These are phyloP conservation scores for Chionographis japonica DNA, from an alignment of 106 monocot species.

Conservation along the genomic window DNA sequence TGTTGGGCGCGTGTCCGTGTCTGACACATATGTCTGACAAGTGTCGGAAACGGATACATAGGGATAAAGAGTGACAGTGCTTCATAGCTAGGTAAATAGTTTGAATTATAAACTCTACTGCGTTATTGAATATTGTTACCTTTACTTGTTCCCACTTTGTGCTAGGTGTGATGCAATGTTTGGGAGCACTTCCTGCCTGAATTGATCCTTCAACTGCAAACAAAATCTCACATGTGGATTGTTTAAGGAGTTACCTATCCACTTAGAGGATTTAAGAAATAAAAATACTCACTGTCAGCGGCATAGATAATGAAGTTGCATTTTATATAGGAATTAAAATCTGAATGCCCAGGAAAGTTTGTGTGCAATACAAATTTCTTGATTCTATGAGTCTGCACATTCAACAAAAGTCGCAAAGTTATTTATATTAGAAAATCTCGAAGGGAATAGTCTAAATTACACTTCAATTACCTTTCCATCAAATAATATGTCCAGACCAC, in stretches of 20 bases:
- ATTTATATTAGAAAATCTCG: background rate
- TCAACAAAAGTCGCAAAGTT: conserved; percentile 1
- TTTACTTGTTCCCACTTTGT: conserved; percentile 99
- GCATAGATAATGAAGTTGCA: conserved; percentile 96
- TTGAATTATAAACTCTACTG: background rate
- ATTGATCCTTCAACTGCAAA: conserved; percentile 54
- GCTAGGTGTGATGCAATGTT: conserved; percentile 59
- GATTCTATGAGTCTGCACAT: conserved; percentile 79
- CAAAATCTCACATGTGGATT: conserved; percentile 4
- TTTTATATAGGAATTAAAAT: conserved; percentile 91
- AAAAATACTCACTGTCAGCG: conserved; percentile 39
- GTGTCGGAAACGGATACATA: no score
- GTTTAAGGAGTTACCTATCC: background rate
- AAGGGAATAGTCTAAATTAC: background rate
- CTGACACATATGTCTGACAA: no score
- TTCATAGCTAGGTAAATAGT: no score
- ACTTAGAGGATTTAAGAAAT: conserved; percentile 1
- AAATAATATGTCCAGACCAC: conserved; percentile 93
- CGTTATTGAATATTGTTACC: conserved; percentile 21
- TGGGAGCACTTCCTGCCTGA: conserved; percentile 38
- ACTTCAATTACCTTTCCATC: conserved; percentile 69
- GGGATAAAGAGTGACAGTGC: no score
- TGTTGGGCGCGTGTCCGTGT: no score
- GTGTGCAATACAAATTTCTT: conserved; percentile 99
- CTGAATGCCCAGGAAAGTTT: conserved; percentile 91